Evolutionary conservation across 768 basidiomycete genomes (phyloP), one percentile per base, ranked within the genome.

Genomic region (Lyophyllum semitale): DNA sequence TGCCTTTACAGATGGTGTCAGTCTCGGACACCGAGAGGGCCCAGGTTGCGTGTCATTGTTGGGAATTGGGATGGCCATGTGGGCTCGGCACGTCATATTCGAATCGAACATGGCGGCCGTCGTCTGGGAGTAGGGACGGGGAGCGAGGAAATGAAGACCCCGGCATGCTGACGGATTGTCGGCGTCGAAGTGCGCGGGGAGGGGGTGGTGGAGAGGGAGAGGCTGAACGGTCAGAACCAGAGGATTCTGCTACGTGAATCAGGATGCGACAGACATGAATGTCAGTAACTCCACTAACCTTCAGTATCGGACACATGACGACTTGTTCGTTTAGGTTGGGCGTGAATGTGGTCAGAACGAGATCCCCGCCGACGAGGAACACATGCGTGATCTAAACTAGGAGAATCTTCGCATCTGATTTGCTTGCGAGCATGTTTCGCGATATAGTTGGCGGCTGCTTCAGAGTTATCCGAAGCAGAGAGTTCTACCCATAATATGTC

Each of bases 81-180:
- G 63, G 57, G 29, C 55, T 63, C 15, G 53, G 3, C 18, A 60
- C 52, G 8, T 55, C 56, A 27, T 67, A 53, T 13, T 71, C 66
- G 51, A 81, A 81, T 23, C 71, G 76, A n/a, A 81, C 76, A 54
- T 71, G 79, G 30, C 70, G 72, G 45, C 55, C 67, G 22, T 63
- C 63, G 15, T 65, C 60, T 22, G 84, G 83, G 27, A 84, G 72
- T 12, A 84, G 73, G n/a, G 89, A 89, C 0, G 83, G 78, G 0
- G 91, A 89, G 9, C 88, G 84, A 4, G 89, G 83, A 64, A 85
- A 89, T 12, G 92, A 79, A 1, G 91, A 81, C 8, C 90, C 91
- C 20, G 90, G 91, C 90, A 93, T 93, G 1, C 84, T 85, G 0
- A 79, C 63, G 2, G 82, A 83, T 8, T 71, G 71, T n/a, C 69